These are phyloP conservation scores for Arthrinium puccinioides DNA, from an alignment of 2,329 filamentous ascomycete species.

Conservation along the genomic window DNA sequence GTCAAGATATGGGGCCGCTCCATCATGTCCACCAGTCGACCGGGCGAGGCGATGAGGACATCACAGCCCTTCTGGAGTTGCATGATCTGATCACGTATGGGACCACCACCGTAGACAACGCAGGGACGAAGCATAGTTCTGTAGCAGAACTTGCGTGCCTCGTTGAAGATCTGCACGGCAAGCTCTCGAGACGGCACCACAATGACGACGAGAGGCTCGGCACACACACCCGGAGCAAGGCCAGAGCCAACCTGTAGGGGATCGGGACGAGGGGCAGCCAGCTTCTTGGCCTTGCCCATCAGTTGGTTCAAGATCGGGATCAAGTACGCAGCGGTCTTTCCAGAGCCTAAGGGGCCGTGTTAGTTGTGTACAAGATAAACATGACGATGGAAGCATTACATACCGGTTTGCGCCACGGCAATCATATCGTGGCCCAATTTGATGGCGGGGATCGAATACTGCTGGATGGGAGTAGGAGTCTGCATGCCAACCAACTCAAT, in stretches of 20 bases:
- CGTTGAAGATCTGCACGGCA: slow-evolving; percentile 90
- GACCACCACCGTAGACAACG: slow-evolving; percentile 80
- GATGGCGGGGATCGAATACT: slow-evolving; percentile 76
- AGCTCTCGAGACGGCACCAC: slow-evolving; percentile 85
- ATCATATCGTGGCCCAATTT: slow-evolving; percentile 73
- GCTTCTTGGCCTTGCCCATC: slow-evolving; percentile 91
- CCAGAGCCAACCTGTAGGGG: slow-evolving; percentile 45
- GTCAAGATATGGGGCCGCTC: slow-evolving; percentile 60
- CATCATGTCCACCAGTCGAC: slow-evolving; percentile 81
- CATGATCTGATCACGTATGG: slow-evolving; percentile 58
- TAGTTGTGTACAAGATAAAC: slow-evolving; percentile 1
- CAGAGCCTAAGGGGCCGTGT: slow-evolving; percentile 61
- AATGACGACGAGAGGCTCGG: slow-evolving; percentile 82
- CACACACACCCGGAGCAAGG: slow-evolving; percentile 45
- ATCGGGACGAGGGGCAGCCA: slow-evolving; percentile 71
- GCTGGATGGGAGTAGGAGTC: slow-evolving; percentile 78
- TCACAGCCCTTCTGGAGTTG: slow-evolving; percentile 83
- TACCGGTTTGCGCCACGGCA: slow-evolving; percentile 88
- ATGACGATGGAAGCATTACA: slow-evolving; percentile 19
- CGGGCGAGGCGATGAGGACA: slow-evolving; percentile 79
- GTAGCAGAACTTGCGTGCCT: slow-evolving; percentile 88
- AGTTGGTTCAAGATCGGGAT: slow-evolving; percentile 83
- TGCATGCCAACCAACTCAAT: slow-evolving; percentile 65
- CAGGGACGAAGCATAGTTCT: slow-evolving; percentile 90
- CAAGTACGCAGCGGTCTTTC: slow-evolving; percentile 91